These are phyloP conservation scores for Vanrija sp. DNA, from an alignment of 1,284 basidiomycete species.

Conservation along the genomic window DNA sequence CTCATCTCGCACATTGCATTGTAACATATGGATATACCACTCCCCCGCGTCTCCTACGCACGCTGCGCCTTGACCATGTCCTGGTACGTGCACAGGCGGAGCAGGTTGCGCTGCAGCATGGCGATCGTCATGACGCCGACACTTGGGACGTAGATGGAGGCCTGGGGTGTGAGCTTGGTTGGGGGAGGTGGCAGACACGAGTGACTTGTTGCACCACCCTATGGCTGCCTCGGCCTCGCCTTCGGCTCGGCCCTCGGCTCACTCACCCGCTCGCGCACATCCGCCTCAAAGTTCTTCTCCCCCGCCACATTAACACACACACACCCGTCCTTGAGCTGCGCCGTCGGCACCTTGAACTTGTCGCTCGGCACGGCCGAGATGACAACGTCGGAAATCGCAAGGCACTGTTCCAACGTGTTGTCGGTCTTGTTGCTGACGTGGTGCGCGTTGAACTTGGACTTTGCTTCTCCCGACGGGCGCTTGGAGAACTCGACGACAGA, in stretches of 20 bases:
- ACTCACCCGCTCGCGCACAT: slow-evolving; percentile 81
- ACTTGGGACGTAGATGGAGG: slow-evolving; percentile 84
- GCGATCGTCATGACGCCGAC: slow-evolving; percentile 96
- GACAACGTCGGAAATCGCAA: slow-evolving; percentile 80
- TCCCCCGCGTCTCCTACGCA: background rate
- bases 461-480: slow-evolving; percentile 56
- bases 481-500: slow-evolving; percentile 81
- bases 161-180: slow-evolving; percentile 52
- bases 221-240: background rate
- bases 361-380: slow-evolving; percentile 82
- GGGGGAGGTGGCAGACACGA: slow-evolving; percentile 11
- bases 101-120: slow-evolving; percentile 89
- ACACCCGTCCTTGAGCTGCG: slow-evolving; percentile 86
- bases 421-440: slow-evolving; percentile 72
- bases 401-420: slow-evolving; percentile 68
- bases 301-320: slow-evolving; percentile 88
- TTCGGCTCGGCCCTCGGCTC: background rate
- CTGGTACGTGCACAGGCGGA: slow-evolving; percentile 68
- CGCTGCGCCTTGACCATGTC: slow-evolving; percentile 43
- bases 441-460: slow-evolving; percentile 65
- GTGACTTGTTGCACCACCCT: slow-evolving; percentile 4
- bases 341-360: slow-evolving; percentile 85
- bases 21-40: background rate
- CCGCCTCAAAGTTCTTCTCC: slow-evolving; percentile 94
- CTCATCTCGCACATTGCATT: background rate